A percentile compares a stretch with the other conserved stretches of the same genome.
These are phyloP conservation scores for Phylloporus gajari DNA, from an alignment of 1,284 basidiomycete species.

Conservation along the genomic window DNA sequence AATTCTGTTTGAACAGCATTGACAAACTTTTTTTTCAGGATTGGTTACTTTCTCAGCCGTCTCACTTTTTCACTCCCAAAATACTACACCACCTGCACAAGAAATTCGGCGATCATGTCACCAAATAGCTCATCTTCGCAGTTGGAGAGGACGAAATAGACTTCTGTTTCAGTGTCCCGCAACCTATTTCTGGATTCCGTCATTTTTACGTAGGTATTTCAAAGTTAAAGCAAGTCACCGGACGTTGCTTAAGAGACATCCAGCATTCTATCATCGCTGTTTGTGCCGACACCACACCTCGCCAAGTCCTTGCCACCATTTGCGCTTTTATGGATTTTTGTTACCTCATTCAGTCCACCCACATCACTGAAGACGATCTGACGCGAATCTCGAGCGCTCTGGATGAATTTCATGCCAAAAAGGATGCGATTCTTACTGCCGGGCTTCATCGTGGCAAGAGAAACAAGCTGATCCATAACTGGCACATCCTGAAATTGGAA, in stretches of 20 bases:
- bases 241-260: neutral
- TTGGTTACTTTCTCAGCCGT: no score
- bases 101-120: slow-evolving; percentile 15
- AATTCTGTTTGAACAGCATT: slow-evolving; percentile 12
- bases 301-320: neutral
- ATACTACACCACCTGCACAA: slow-evolving; percentile 11
- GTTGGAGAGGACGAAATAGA: slow-evolving; percentile 8
- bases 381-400: neutral
- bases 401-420: no score
- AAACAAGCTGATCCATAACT: neutral
- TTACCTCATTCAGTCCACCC: neutral
- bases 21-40: slow-evolving; percentile 3
- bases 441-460: neutral
- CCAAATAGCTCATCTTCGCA: slow-evolving; percentile 11
- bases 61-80: slow-evolving; percentile 6
- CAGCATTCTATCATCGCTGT: neutral
- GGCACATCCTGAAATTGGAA: neutral
- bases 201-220: slow-evolving; percentile 17
- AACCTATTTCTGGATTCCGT: slow-evolving; percentile 2
- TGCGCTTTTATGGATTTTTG: neutral
- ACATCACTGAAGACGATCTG: neutral
- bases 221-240: slow-evolving; percentile 9
- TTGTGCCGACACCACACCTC: neutral
- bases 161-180: slow-evolving; percentile 9
- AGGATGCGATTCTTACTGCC: neutral